A percentile compares a stretch with the other conserved stretches of the same genome.
Conservation (phyloP, 257 asterid species). For the Nicotiana obtusifolia region DNA sequence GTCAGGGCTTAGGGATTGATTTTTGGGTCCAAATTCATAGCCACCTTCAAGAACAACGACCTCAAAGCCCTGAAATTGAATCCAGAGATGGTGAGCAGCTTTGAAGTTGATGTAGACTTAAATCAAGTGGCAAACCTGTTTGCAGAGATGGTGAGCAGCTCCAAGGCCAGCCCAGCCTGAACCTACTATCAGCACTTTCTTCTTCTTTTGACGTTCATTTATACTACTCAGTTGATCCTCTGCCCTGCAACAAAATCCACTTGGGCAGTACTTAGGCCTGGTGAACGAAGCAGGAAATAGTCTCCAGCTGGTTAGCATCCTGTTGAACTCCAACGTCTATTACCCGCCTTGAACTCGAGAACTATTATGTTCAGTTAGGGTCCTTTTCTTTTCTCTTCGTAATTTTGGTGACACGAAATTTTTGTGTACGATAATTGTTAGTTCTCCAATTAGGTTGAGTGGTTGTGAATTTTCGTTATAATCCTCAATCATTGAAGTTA, state of each 20-base stretch:
- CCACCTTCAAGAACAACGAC: slow-evolving; percentile 71
- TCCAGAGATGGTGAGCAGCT: too few relatives aligned
- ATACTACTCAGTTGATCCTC: slow-evolving; percentile 23
- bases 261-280: not conserved
- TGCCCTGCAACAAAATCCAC: slow-evolving; percentile 40
- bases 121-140: slow-evolving; percentile 28
- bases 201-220: slow-evolving; percentile 31
- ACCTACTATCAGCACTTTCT: slow-evolving; percentile 50
- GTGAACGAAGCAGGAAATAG: not conserved
- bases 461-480: not conserved
- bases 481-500: not conserved
- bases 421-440: too few relatives aligned
- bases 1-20: slow-evolving; percentile 45
- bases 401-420: too few relatives aligned
- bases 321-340: not conserved
- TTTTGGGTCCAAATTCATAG: slow-evolving; percentile 49
- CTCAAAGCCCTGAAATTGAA: slow-evolving; percentile 52
- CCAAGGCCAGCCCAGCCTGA: slow-evolving; percentile 73
- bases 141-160: slow-evolving; percentile 61
- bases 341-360: too few relatives aligned
- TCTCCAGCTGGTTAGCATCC: not conserved
- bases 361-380: too few relatives aligned
- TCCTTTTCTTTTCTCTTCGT: too few relatives aligned
- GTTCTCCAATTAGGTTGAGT: not conserved
- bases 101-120: too few relatives aligned